Evolutionary conservation across 768 basidiomycete genomes (phyloP).

Genomic region (Rubroboletus pulcherrimus): DNA sequence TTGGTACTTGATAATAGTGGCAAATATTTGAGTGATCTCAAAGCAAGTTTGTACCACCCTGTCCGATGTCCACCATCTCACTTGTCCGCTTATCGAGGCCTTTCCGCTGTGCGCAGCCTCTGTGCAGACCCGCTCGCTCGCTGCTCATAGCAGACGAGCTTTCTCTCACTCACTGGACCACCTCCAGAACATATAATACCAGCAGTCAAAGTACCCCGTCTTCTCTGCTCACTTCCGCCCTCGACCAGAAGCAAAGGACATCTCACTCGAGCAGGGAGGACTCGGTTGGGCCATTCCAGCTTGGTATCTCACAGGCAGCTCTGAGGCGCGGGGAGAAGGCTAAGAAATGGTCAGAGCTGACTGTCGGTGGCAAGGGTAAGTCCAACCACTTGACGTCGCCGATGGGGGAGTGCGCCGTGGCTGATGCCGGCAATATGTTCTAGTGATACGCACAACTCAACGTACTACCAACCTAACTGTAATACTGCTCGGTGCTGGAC

Average conservation of each 20-base stretch:
- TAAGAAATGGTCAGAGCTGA: conserved; percentile 79
- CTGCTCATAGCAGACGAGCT: neutral
- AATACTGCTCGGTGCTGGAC: conserved; percentile 72
- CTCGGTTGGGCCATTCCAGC: conserved; percentile 72
- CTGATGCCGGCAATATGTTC: neutral
- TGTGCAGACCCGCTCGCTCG: neutral
- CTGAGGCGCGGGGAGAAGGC: conserved; percentile 50
- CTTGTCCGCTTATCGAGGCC: conserved; percentile 6
- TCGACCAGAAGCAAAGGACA: conserved; percentile 53
- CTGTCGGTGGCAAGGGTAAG: conserved; percentile 70
- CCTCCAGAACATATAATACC: conserved; percentile 43
- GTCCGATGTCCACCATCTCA: conserved; percentile 11
- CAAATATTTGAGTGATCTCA: neutral
- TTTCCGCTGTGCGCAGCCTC: conserved; percentile 2
- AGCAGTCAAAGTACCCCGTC: conserved; percentile 46
- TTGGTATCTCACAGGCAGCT: conserved; percentile 61
- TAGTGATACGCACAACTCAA: conserved; percentile 38
- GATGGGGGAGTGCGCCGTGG: neutral
- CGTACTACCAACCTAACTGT: conserved; percentile 50
- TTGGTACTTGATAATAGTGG: neutral
- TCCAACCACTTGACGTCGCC: neutral
- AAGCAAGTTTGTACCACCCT: conserved; percentile 3
- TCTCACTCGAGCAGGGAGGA: conserved; percentile 44
- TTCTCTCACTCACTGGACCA: neutral
- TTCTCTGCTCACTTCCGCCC: conserved; percentile 57